Conservation (phyloP, 352 stramenopile species). For the Pseudoperonospora humuli region DNA sequence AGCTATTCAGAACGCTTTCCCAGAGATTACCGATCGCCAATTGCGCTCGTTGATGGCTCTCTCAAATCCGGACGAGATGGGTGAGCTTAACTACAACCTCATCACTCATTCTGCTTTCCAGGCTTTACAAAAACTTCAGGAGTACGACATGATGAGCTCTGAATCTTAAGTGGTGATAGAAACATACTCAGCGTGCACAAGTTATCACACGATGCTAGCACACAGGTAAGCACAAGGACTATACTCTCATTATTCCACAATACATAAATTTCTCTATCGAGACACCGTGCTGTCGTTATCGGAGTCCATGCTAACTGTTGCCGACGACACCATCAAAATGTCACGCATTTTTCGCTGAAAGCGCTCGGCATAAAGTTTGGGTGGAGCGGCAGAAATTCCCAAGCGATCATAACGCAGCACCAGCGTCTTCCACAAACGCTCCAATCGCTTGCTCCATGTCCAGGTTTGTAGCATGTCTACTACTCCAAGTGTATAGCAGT, state of each 20-base stretch:
- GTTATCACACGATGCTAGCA: background rate
- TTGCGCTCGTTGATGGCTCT: conserved; percentile 57
- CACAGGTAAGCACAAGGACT: background rate
- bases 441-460: conserved; percentile 75
- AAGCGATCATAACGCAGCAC: conserved; percentile 56
- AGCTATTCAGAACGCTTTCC: conserved; percentile 54
- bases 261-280: conserved; percentile 22
- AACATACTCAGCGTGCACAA: background rate
- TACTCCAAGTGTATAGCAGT: conserved; percentile 85
- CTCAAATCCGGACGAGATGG: conserved; percentile 54
- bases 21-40: conserved; percentile 53
- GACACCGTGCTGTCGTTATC: conserved; percentile 6
- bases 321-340: conserved; percentile 73
- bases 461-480: conserved; percentile 89
- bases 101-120: conserved; percentile 67
- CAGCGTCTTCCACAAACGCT: conserved; percentile 81
- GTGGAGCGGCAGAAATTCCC: conserved; percentile 75
- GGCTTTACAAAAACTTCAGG: conserved; percentile 68
- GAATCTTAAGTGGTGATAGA: conserved; percentile 29
- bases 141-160: conserved; percentile 78
- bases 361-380: conserved; percentile 60
- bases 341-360: conserved; percentile 82
- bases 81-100: conserved; percentile 63
- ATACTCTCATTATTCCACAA: conserved; percentile 14
- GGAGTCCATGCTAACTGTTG: conserved; percentile 39